Evolutionary conservation across 305 asterid genomes (phyloP).

Genomic region (Fraxinus albicans): DNA sequence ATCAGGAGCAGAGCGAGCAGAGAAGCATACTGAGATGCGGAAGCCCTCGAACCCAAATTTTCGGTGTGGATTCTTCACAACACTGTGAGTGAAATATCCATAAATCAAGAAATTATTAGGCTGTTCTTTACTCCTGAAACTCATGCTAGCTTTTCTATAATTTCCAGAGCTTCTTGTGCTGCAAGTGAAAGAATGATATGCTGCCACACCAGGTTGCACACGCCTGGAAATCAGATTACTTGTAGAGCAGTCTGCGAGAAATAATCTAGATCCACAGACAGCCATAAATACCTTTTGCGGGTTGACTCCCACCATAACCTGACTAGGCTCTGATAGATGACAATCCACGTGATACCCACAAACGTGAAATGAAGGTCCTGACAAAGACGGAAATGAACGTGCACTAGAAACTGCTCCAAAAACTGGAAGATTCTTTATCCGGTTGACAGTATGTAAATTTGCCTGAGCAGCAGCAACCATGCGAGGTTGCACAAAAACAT

Average conservation of each 20-base stretch:
- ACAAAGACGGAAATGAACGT: slow-evolving; percentile 66
- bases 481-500: slow-evolving; percentile 57
- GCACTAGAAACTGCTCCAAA: slow-evolving; percentile 71
- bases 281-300: slow-evolving; percentile 52
- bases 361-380: slow-evolving; percentile 72
- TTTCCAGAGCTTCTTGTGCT: slow-evolving; percentile 38
- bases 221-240: slow-evolving; percentile 34
- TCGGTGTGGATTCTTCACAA: slow-evolving; percentile 43
- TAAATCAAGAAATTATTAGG: slow-evolving; percentile 61
- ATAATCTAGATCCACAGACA: slow-evolving; percentile 39
- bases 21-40: slow-evolving; percentile 49
- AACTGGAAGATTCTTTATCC: slow-evolving; percentile 56
- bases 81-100: slow-evolving; percentile 65
- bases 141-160: slow-evolving; percentile 58
- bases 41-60: slow-evolving; percentile 56
- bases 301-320: slow-evolving; percentile 27
- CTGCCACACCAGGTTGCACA: slow-evolving; percentile 37
- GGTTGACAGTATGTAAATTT: slow-evolving; percentile 50
- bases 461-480: slow-evolving; percentile 69
- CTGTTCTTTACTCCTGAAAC: slow-evolving; percentile 59
- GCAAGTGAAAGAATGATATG: slow-evolving; percentile 38
- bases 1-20: slow-evolving; percentile 64
- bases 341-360: slow-evolving; percentile 64
- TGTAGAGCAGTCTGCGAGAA: slow-evolving; percentile 33
- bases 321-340: slow-evolving; percentile 43